phyloP scores from a whole-genome alignment of 2,329 filamentous ascomycete genomes.

The Exophiala calicioides region DNA sequence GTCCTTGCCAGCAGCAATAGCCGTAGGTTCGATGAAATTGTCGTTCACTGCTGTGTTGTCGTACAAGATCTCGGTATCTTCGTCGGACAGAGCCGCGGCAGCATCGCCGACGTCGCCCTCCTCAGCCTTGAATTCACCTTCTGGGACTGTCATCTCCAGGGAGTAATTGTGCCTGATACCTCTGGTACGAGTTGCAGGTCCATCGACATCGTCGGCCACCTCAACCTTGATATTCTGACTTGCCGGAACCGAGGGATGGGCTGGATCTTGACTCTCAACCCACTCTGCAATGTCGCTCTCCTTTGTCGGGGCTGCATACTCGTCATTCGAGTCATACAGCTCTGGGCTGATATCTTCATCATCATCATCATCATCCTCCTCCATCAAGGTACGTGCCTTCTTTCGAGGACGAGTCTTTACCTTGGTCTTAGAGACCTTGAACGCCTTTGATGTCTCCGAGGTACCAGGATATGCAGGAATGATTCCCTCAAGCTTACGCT shows the following conservation, averaged over 20 bases:
- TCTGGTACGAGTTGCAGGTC: slow-evolving; percentile 21
- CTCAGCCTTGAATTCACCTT: slow-evolving; percentile 5
- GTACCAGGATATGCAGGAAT: slow-evolving; percentile 10
- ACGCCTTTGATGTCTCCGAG: not conserved
- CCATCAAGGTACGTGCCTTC: slow-evolving; percentile 2
- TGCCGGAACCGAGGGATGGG: not conserved
- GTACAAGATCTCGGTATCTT: too few relatives aligned
- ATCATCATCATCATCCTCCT: slow-evolving; percentile 22
- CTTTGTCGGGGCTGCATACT: slow-evolving; percentile 13
- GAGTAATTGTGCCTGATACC: slow-evolving; percentile 25
- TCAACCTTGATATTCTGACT: slow-evolving; percentile 59
- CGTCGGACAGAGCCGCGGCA: not conserved
- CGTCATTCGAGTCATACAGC: slow-evolving; percentile 21
- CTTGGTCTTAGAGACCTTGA: slow-evolving; percentile 9
- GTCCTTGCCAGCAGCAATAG: too few relatives aligned
- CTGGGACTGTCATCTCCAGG: slow-evolving; percentile 7
- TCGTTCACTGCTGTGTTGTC: too few relatives aligned
- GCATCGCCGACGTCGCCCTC: not conserved
- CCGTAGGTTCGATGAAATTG: too few relatives aligned
- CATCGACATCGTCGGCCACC: slow-evolving; percentile 38
- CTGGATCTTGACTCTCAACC: slow-evolving; percentile 3
- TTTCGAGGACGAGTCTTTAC: not conserved
- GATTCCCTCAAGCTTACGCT: slow-evolving; percentile 4
- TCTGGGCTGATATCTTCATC: slow-evolving; percentile 16
- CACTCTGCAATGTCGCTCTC: slow-evolving; percentile 8